phyloP scores from a whole-genome alignment of 1,139 yeast species.

The Lodderomyces oxycetoniae region DNA sequence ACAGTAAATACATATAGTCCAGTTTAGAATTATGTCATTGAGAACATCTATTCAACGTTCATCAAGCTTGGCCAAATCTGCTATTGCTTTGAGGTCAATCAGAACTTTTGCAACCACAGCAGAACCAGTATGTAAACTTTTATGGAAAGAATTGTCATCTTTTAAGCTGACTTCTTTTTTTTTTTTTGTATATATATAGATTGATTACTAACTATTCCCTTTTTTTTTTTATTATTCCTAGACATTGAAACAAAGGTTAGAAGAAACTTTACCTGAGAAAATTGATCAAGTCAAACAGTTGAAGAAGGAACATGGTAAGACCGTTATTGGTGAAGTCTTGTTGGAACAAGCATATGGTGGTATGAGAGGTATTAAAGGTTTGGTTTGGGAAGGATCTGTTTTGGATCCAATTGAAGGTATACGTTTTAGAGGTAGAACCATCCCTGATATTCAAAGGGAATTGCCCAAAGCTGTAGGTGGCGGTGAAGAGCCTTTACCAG shows the following conservation, averaged over 20 bases:
- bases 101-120: slow-evolving; percentile 51
- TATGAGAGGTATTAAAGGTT: slow-evolving; percentile 97
- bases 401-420: slow-evolving; percentile 98
- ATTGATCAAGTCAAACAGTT: slow-evolving; percentile 88
- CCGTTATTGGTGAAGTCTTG: slow-evolving; percentile 89
- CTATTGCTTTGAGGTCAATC: slow-evolving; percentile 25
- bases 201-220: not conserved
- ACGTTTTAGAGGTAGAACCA: slow-evolving; percentile 96
- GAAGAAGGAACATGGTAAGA: slow-evolving; percentile 83
- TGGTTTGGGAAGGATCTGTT: slow-evolving; percentile 99
- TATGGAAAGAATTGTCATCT: not conserved
- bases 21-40: slow-evolving; percentile 27
- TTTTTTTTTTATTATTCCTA: slow-evolving; percentile 7
- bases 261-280: slow-evolving; percentile 86
- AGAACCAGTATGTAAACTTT: slow-evolving; percentile 43
- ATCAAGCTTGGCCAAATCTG: slow-evolving; percentile 27
- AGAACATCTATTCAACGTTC: slow-evolving; percentile 40
- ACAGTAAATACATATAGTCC: slow-evolving; percentile 1
- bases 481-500: slow-evolving; percentile 82
- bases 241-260: slow-evolving; percentile 88
- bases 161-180: slow-evolving; percentile 1
- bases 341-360: slow-evolving; percentile 99
- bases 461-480: slow-evolving; percentile 94
- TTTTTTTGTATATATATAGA: not conserved
- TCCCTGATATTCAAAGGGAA: slow-evolving; percentile 89